These are phyloP conservation scores for Cymbopogon flexuosus DNA, from an alignment of 202 grass and related monocot genomes.

Conservation along the genomic window DNA sequence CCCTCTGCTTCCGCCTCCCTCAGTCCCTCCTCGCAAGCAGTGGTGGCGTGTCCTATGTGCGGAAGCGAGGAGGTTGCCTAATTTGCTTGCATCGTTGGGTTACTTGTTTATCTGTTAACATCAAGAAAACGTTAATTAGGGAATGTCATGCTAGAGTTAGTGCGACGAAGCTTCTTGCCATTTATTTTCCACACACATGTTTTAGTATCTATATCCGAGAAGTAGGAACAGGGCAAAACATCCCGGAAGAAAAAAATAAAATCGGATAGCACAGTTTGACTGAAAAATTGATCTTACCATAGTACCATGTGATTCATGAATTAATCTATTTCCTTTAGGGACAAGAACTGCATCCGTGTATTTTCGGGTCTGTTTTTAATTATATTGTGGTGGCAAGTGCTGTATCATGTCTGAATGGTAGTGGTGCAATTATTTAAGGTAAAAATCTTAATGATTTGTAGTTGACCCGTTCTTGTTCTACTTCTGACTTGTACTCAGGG, in stretches of 20 bases:
- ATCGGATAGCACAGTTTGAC: neutral
- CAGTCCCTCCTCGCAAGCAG: neutral
- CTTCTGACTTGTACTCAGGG: constrained; percentile 18
- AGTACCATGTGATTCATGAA: neutral
- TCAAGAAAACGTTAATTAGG: neutral
- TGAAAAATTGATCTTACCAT: neutral
- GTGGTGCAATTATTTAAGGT: neutral
- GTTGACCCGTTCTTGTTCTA: constrained; percentile 13
- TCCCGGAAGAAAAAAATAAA: neutral
- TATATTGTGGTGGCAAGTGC: neutral
- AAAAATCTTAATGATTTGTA: neutral
- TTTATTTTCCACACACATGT: neutral
- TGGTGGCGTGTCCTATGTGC: neutral
- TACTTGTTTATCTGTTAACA: neutral
- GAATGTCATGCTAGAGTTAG: neutral
- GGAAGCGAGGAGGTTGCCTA: neutral
- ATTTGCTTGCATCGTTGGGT: constrained; percentile 2
- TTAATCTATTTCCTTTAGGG: neutral
- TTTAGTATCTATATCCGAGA: neutral
- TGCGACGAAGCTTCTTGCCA: neutral
- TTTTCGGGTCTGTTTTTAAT: neutral
- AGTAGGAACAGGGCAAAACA: neutral
- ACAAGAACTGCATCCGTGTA: neutral
- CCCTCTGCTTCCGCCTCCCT: neutral
- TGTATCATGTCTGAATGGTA: neutral